Conservation (phyloP, 176 grass and related monocot genomes). For the Eragrostis curvula region DNA sequence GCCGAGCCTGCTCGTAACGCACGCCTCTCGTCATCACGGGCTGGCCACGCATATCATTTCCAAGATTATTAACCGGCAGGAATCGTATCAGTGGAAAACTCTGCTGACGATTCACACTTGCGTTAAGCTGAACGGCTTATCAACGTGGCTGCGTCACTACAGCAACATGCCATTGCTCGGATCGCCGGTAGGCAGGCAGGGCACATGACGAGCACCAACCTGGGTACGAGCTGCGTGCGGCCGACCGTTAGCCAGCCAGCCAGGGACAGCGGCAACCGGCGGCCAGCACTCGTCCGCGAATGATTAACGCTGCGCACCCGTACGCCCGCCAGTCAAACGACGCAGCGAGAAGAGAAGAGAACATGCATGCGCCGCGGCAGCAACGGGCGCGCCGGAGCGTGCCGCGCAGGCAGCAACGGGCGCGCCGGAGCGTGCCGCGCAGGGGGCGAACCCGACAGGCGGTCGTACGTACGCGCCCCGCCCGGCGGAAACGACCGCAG, state of each 20-base stretch:
- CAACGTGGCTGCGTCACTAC: not conserved
- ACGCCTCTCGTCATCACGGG: conserved; percentile 29
- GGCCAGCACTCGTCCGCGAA: not conserved
- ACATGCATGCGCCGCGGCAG: not conserved
- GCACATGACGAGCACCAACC: not conserved
- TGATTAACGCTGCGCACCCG: not conserved
- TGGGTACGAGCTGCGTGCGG: no score
- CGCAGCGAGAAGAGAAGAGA: conserved; percentile 15
- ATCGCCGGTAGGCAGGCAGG: not conserved
- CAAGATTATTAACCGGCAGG: not conserved
- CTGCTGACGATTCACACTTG: not conserved
- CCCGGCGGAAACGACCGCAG: conserved; percentile 31
- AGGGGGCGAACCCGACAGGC: conserved; percentile 11
- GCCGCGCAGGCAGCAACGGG: not conserved
- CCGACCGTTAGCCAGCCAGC: no score
- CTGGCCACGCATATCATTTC: no score
- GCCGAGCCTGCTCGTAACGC: conserved; percentile 23
- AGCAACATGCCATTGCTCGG: not conserved
- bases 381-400: conserved; percentile 1
- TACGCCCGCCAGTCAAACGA: conserved; percentile 3
- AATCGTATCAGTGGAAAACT: not conserved
- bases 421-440: no score
- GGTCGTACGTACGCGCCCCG: not conserved
- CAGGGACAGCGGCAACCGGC: no score
- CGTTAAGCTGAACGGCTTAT: not conserved